Evolutionary conservation across 805 yeast species (phyloP).

Genomic region (Starmerella tilneyi): DNA sequence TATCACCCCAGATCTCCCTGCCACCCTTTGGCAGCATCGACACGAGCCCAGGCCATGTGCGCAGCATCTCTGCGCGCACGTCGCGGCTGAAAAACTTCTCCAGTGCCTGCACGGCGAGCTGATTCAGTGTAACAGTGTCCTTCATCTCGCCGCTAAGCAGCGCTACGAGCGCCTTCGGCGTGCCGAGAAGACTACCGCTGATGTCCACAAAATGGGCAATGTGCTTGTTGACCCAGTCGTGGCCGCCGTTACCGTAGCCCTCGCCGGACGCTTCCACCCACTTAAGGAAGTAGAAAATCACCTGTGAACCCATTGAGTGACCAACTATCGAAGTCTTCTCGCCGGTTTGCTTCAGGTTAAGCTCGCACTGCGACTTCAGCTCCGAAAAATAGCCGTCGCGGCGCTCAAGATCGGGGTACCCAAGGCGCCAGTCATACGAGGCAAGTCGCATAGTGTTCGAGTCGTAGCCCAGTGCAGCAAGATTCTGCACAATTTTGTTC

Average conservation of each 20-base stretch:
- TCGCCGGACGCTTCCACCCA: constrained; percentile 91
- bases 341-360: constrained; percentile 42
- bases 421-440: constrained; percentile 91
- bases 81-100: constrained; percentile 86
- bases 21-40: constrained; percentile 98
- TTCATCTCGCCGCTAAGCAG: constrained; percentile 95
- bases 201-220: constrained; percentile 75
- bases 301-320: constrained; percentile 96
- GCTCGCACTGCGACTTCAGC: constrained; percentile 64
- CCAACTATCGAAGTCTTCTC: constrained; percentile 68
- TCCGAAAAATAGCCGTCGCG: constrained; percentile 79
- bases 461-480: constrained; percentile 89
- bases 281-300: constrained; percentile 76
- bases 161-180: constrained; percentile 90
- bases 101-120: constrained; percentile 84
- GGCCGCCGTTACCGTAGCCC: constrained; percentile 81
- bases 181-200: constrained; percentile 82
- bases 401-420: constrained; percentile 75
- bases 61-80: constrained; percentile 76
- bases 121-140: constrained; percentile 89
- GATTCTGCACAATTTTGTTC: constrained; percentile 88
- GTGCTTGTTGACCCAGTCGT: constrained; percentile 74
- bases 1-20: constrained; percentile 74
- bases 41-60: constrained; percentile 88
- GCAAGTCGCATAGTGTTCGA: constrained; percentile 86